Base-by-base conservation (phyloP, 2,329 filamentous ascomycete genomes). In the Tolypocladium ovalisporum region DNA sequence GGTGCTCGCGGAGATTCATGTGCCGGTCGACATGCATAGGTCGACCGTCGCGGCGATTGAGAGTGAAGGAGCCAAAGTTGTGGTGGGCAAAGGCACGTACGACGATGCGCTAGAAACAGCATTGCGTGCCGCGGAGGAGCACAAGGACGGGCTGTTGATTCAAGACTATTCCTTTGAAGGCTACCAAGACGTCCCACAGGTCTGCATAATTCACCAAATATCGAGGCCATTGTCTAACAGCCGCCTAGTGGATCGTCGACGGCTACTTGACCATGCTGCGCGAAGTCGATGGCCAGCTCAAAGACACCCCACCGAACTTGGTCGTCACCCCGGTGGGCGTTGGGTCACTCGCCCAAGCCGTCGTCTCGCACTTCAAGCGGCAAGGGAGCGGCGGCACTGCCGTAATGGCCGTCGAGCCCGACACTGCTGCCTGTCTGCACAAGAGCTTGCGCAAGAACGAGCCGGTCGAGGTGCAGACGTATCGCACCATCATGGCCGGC, bases 211-310 rank as follows among this genome's bases (percentile, higher is more conserved):
- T n/a, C 54, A 9, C 29, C 9, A 22, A 6, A 36, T 5, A 8
- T 24, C 7, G 4, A 10, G 27, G 19, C n/a, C 13, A 3, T 34
- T 37, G 22, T 59, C 57, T 32, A 55, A 39, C 12, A 12, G 13
- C 39, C 19, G 4, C 8, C 15, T 52, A 81, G 69, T 91, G 86
- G 84, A 87, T 92, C 27, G 86, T 90, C 0, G 84, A 93, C 59
- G 89, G 89, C 0, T 94, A 93, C 64, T 77, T 76, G 5, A 90
- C 88, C 0, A 86, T 92, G 79, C 74, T 92, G 60, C 68, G 71
- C 3, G 89, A 94, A 65, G 74, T 83, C 0, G 86, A 90, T 54
- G 67, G 75, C 24, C 87, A 92, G 65, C 66, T 75, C 0, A 69
- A 71, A 0, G 62, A 73, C 0, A 67, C 71, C 0, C 68, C 65